These are phyloP conservation scores for Crithidia fasciculata DNA, from an alignment of 208 protist species.

Conservation along the genomic window DNA sequence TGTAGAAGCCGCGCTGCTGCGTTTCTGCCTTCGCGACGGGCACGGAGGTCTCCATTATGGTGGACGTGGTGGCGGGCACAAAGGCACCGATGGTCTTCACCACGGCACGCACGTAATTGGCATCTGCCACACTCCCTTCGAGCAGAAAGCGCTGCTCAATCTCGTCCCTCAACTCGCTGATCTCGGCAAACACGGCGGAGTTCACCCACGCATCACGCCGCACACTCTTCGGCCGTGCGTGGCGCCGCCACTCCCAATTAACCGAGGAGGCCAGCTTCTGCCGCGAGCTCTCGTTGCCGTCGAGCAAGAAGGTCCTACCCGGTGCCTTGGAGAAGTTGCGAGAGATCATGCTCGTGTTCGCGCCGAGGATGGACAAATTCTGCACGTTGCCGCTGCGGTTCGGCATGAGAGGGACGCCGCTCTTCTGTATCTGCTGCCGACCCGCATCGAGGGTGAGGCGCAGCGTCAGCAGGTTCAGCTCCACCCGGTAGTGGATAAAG, in stretches of 20 bases:
- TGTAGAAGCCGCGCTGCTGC: slow-evolving; percentile 22
- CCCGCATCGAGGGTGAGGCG: slow-evolving; percentile 33
- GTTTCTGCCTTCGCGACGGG: background rate
- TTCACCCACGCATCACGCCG: slow-evolving; percentile 51
- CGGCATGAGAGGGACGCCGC: slow-evolving; percentile 19
- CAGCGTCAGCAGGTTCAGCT: slow-evolving; percentile 57
- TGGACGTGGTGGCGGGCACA: slow-evolving; percentile 1
- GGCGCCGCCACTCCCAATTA: slow-evolving; percentile 37
- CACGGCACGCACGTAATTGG: slow-evolving; percentile 45
- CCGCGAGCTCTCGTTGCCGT: background rate
- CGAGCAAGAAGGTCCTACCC: background rate
- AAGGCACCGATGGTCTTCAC: slow-evolving; percentile 24
- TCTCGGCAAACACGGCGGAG: slow-evolving; percentile 52
- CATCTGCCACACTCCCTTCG: slow-evolving; percentile 35
- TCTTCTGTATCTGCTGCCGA: slow-evolving; percentile 41
- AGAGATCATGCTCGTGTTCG: slow-evolving; percentile 1
- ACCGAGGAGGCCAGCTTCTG: slow-evolving; percentile 22
- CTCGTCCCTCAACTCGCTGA: slow-evolving; percentile 43
- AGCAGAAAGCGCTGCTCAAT: slow-evolving; percentile 54
- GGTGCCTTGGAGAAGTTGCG: background rate
- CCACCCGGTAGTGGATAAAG: slow-evolving; percentile 68
- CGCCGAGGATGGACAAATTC: slow-evolving; percentile 13
- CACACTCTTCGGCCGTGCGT: slow-evolving; percentile 55
- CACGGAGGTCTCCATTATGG: background rate
- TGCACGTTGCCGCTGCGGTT: slow-evolving; percentile 12